Conservation (phyloP, 352 stramenopile genomes). For the Phytophthora constricta region DNA sequence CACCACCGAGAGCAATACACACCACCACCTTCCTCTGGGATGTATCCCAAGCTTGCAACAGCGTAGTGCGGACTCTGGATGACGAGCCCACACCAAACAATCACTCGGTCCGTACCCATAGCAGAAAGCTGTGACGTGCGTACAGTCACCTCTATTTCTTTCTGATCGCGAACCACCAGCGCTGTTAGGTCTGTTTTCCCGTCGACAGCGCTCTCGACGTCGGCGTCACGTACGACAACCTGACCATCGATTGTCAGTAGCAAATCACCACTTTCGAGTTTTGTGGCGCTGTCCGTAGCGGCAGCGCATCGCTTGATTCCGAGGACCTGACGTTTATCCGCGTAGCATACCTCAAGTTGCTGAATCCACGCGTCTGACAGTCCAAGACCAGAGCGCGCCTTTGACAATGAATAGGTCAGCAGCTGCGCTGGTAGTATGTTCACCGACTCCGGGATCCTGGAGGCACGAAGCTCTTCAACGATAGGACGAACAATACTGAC, state of each 20-base stretch:
- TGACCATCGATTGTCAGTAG: constrained; percentile 84
- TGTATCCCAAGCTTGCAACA: constrained; percentile 84
- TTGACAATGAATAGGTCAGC: constrained; percentile 87
- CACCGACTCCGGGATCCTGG: constrained; percentile 53
- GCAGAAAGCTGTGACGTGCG: constrained; percentile 68
- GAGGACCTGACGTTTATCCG: constrained; percentile 90
- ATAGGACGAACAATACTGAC: constrained; percentile 73
- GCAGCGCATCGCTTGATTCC: constrained; percentile 82
- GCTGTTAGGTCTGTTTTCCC: constrained; percentile 63
- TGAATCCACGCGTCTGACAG: constrained; percentile 88
- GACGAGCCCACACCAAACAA: constrained; percentile 92
- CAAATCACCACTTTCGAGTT: constrained; percentile 85
- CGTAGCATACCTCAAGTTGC: constrained; percentile 75
- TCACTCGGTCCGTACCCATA: constrained; percentile 88
- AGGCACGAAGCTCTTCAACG: constrained; percentile 56
- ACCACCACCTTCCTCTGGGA: constrained; percentile 82
- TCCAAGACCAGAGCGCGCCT: constrained; percentile 83
- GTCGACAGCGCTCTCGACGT: constrained; percentile 71
- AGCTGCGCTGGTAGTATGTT: constrained; percentile 79
- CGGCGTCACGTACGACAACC: constrained; percentile 77
- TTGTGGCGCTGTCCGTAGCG: constrained; percentile 63
- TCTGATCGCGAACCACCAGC: constrained; percentile 78
- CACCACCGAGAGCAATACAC: constrained; percentile 93
- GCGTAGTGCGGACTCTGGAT: constrained; percentile 91
- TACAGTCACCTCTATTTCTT: constrained; percentile 70